Evolutionary conservation across 176 grass and related monocot genomes (phyloP).

Genomic region (Oryza glaberrima): DNA sequence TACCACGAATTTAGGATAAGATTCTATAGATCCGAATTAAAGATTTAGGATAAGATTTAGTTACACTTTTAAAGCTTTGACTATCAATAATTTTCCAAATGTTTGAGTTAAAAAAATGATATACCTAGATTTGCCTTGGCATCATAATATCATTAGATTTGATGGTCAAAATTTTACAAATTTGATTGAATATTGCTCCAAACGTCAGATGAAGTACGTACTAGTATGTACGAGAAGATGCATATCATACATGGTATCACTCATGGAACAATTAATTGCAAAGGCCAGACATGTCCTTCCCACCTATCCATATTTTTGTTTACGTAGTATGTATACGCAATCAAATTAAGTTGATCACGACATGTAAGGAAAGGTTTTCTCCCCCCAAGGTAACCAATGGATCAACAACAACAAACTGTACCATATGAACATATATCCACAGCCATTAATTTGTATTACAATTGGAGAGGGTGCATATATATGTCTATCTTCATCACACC

Average conservation of each 20-base stretch:
- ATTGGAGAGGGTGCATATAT: background rate
- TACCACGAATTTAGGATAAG: background rate
- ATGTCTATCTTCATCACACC: slow-evolving; percentile 24
- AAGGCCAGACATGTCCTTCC: background rate
- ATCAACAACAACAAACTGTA: background rate
- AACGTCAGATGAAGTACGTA: no score
- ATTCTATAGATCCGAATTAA: no score
- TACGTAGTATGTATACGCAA: background rate
- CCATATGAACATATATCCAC: background rate
- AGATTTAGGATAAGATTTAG: no score
- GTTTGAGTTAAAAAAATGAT: no score
- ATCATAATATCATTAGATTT: no score
- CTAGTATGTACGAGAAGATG: background rate
- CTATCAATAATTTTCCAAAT: no score
- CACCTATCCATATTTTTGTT: background rate
- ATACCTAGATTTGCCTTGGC: no score
- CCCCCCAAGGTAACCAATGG: background rate
- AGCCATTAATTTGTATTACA: background rate
- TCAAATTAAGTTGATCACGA: background rate
- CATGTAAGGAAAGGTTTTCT: background rate
- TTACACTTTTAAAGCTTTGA: no score
- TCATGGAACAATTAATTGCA: background rate
- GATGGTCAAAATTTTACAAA: no score
- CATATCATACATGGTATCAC: background rate
- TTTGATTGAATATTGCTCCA: no score